phyloP scores from a whole-genome alignment of 2,329 filamentous ascomycete genomes.

The Conoideocrella luteorostrata region DNA sequence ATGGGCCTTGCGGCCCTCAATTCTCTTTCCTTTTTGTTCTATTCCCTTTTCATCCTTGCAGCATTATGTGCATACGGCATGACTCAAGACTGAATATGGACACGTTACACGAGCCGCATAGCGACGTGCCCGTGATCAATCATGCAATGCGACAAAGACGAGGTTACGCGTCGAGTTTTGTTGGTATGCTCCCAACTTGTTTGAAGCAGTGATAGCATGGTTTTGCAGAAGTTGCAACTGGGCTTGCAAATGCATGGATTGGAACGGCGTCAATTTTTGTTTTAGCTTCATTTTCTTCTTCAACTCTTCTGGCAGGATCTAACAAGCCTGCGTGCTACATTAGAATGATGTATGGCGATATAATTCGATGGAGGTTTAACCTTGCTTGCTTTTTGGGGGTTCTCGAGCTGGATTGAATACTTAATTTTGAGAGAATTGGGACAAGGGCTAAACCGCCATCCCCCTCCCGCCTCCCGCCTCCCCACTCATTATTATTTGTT shows the following conservation, averaged over 20 bases:
- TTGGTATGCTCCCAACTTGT: too few species aligned
- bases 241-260: too few species aligned
- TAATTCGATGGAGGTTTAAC: not conserved
- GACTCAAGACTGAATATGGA: not conserved
- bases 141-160: too few species aligned
- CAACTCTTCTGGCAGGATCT: not conserved
- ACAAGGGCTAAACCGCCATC: not conserved
- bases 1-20: constrained; percentile 8
- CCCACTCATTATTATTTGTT: not conserved
- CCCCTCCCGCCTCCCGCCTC: not conserved
- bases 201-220: too few species aligned
- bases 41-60: constrained; percentile 10
- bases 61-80: constrained; percentile 10
- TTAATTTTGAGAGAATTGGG: not conserved
- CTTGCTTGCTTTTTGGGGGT: not conserved
- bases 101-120: not conserved
- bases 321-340: constrained; percentile 2
- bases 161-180: too few species aligned
- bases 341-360: constrained; percentile 4
- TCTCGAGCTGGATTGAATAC: not conserved
- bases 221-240: too few species aligned
- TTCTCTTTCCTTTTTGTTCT: constrained; percentile 8
- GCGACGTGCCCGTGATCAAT: not conserved
- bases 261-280: too few species aligned
- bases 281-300: not conserved